Conservation (phyloP, 1,139 yeast genomes). For the Protomyces arabidopsidicola region DNA sequence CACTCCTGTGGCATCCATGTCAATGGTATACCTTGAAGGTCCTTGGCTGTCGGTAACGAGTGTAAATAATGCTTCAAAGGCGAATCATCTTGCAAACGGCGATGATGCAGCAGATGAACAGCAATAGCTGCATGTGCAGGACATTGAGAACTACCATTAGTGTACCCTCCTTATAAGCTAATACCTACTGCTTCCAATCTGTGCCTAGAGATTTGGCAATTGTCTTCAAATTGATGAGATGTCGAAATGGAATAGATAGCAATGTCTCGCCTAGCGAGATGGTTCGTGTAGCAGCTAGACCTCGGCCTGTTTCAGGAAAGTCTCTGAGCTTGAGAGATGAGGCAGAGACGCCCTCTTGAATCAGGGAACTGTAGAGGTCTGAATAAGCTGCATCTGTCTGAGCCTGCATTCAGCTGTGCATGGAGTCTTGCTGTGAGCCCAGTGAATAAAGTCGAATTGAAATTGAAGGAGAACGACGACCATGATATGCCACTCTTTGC, state of each 20-base stretch:
- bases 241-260: constrained; percentile 9
- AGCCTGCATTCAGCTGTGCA: not conserved
- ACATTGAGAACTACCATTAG: constrained; percentile 5
- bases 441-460: too few species aligned
- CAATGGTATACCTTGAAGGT: constrained; percentile 6
- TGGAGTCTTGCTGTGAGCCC: too few species aligned
- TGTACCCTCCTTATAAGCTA: too few species aligned
- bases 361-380: not conserved
- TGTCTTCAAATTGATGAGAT: constrained; percentile 13
- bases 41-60: constrained; percentile 4
- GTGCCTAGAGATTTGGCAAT: constrained; percentile 2
- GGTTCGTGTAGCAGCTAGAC: constrained; percentile 3
- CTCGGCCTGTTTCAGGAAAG: constrained; percentile 10
- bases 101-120: constrained; percentile 6
- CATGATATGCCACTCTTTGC: constrained; percentile 21
- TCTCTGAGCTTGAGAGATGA: not conserved
- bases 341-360: not conserved
- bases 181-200: constrained; percentile 15
- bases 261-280: constrained; percentile 12
- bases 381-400: not conserved
- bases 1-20: not conserved
- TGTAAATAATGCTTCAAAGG: not conserved
- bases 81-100: not conserved
- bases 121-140: constrained; percentile 24
- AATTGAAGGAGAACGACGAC: not conserved